Conservation (phyloP, 768 basidiomycete species). For the Kwoniella heveanensis region DNA sequence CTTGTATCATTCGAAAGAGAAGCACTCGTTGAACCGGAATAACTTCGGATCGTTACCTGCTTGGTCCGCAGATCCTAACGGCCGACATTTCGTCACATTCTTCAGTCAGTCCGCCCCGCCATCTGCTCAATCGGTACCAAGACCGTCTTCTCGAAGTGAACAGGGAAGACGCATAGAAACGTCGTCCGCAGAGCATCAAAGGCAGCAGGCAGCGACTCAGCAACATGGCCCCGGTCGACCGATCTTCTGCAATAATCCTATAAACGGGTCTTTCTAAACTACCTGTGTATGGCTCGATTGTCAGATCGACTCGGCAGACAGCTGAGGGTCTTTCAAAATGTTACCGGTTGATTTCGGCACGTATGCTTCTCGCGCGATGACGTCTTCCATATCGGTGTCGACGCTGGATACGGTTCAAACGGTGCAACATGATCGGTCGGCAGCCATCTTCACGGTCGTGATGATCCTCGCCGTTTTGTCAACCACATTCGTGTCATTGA, state of each 20-base stretch:
- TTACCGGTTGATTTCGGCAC: background rate
- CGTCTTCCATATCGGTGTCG: background rate
- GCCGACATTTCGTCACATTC: too few species aligned
- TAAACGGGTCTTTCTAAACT: background rate
- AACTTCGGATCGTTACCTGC: too few species aligned
- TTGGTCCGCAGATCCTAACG: too few species aligned
- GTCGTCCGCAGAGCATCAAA: too few species aligned
- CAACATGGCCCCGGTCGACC: background rate
- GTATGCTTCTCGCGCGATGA: background rate
- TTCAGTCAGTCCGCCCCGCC: too few species aligned
- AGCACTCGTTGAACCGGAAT: too few species aligned
- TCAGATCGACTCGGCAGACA: too few species aligned
- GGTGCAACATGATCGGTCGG: constrained; percentile 24
- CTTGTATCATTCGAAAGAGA: too few species aligned
- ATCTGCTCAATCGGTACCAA: too few species aligned
- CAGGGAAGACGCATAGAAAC: too few species aligned
- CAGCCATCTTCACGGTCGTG: constrained; percentile 48
- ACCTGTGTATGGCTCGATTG: too few species aligned
- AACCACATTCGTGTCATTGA: constrained; percentile 39
- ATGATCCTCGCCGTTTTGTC: constrained; percentile 43
- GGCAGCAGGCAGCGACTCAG: background rate
- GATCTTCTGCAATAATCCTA: background rate
- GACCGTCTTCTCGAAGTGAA: too few species aligned
- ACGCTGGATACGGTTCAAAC: background rate
- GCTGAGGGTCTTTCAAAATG: background rate